Evolutionary conservation across 208 protist species (phyloP).

Genomic region (Wallacemonas rigidus): DNA sequence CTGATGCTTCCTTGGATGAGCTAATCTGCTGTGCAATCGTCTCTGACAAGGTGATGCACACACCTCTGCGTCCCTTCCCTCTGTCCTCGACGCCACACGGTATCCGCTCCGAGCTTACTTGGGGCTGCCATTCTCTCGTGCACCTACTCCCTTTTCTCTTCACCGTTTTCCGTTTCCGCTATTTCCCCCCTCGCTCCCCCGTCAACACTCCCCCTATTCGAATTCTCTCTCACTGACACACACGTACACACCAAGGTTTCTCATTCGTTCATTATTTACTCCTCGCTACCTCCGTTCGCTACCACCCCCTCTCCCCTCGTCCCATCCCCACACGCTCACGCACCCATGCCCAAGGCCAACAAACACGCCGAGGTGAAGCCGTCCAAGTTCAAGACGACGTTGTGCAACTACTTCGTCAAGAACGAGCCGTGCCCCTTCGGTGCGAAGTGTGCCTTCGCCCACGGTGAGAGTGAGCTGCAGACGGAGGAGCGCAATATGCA

Average conservation of each 20-base stretch:
- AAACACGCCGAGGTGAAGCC: conserved; percentile 79
- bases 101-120: too few species aligned
- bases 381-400: conserved; percentile 84
- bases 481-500: conserved; percentile 68
- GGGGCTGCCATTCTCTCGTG: too few species aligned
- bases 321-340: not conserved
- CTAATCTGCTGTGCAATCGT: too few species aligned
- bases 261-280: conserved; percentile 1
- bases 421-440: conserved; percentile 70
- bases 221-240: too few species aligned
- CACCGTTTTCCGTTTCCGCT: too few species aligned
- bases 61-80: too few species aligned
- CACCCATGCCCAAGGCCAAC: conserved; percentile 33
- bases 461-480: conserved; percentile 81
- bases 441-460: conserved; percentile 76
- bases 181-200: too few species aligned
- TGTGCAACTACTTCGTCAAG: conserved; percentile 73
- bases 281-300: not conserved
- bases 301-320: not conserved
- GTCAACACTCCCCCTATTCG: too few species aligned
- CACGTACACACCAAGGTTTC: not conserved
- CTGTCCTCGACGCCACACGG: too few species aligned
- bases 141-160: too few species aligned
- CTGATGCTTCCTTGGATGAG: too few species aligned
- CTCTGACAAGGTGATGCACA: too few species aligned